Evolutionary conservation across 2,329 filamentous ascomycete species (phyloP).

Genomic region (Sporothrix schenckii): DNA sequence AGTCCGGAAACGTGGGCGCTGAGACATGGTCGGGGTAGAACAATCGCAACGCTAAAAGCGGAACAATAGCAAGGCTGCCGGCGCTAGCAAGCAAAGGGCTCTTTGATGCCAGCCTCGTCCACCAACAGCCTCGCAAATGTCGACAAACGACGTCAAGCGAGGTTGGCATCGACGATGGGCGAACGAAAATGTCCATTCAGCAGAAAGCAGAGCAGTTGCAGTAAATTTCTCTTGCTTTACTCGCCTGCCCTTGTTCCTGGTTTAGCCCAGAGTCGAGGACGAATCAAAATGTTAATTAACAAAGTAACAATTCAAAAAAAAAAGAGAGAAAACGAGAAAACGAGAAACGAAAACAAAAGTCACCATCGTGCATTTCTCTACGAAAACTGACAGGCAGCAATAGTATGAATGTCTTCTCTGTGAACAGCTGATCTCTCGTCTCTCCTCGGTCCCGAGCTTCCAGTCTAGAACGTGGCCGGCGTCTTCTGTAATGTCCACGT

Average conservation of each 20-base stretch:
- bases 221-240: too few species aligned
- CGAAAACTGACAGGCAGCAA: not conserved
- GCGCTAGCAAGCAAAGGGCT: not conserved
- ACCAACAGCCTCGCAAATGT: not conserved
- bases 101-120: slow-evolving; percentile 16
- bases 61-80: slow-evolving; percentile 33
- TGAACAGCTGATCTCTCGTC: not conserved
- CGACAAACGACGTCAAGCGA: not conserved
- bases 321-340: not conserved
- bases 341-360: not conserved
- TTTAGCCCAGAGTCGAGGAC: too few species aligned
- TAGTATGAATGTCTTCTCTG: not conserved
- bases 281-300: too few species aligned
- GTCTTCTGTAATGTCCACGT: not conserved
- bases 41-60: slow-evolving; percentile 33
- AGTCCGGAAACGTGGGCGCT: slow-evolving; percentile 1
- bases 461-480: too few species aligned
- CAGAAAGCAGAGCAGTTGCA: too few species aligned
- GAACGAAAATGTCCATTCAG: too few species aligned
- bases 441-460: not conserved
- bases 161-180: too few species aligned
- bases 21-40: not conserved
- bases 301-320: not conserved
- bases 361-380: not conserved
- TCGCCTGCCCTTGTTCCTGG: too few species aligned